Conservation (phyloP, 2,329 filamentous ascomycete species). For the Emydomyces testavorans region DNA sequence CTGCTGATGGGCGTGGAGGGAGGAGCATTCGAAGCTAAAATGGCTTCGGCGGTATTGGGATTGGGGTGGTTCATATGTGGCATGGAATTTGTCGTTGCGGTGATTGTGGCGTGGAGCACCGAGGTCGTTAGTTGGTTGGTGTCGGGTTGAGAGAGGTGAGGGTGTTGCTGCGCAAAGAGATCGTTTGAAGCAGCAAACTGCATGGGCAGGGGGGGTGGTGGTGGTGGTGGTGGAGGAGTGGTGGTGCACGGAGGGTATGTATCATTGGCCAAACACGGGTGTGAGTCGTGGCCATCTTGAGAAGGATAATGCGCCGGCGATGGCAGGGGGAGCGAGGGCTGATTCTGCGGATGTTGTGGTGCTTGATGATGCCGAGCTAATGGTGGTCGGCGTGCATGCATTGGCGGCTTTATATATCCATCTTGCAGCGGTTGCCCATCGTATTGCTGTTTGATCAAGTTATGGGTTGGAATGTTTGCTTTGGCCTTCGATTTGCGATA, state of each 20-base stretch:
- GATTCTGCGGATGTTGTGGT: not conserved
- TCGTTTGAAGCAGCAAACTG: not conserved
- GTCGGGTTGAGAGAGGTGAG: not conserved
- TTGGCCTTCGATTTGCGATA: slow-evolving; percentile 16
- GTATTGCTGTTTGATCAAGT: slow-evolving; percentile 12
- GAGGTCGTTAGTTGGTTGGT: not conserved
- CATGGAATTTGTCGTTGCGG: not conserved
- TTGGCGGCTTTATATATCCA: not conserved
- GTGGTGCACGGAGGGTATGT: not conserved
- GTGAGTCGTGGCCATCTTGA: not conserved
- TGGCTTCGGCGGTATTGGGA: not conserved
- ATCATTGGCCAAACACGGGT: not conserved
- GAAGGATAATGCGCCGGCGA: not conserved
- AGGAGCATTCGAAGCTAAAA: not conserved
- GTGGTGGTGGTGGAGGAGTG: not conserved
- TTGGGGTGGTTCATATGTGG: not conserved
- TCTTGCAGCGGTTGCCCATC: slow-evolving; percentile 1
- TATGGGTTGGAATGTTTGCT: not conserved
- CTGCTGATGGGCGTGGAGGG: not conserved
- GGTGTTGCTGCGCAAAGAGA: slow-evolving; percentile 1
- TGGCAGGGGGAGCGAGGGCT: not conserved
- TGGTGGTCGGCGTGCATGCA: not conserved
- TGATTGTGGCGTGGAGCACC: not conserved
- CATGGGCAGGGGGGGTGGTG: not conserved
- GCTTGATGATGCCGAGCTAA: not conserved